Evolutionary conservation across 805 yeast species (phyloP), one percentile per base, ranked within the genome.

Genomic region (Metschnikowia corniflorae): DNA sequence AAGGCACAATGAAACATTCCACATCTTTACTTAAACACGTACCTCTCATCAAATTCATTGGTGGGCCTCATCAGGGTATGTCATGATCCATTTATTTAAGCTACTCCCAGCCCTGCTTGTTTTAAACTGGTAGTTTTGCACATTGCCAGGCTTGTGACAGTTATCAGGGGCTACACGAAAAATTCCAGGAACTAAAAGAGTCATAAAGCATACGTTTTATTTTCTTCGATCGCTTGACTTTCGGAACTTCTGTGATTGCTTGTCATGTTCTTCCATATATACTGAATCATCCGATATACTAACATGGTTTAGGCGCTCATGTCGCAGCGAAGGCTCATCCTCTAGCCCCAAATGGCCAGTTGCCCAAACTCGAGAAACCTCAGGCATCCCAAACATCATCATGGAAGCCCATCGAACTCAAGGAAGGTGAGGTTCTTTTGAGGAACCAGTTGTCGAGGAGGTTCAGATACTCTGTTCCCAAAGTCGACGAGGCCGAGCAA

Each of bases 31-130:
- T 64, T 36, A 59, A 65, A 47, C 73, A 76, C 55, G 68, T 72
- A 16, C 96, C 95, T 12, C 68, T 80, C 59, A 91, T 91, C 64
- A 83, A 82, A 55, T 91, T 91, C 57, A 75, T 87, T 31, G 96
- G 97, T 27, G 88, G 88, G 31, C 82, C 87, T 33, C 86, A 81
- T 58, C 48, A 40, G 16, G 37, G 53, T 49, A 49, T 39, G 53
- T 42, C 13, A 3, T 13, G 6, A 24, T 20, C 7, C 7, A 20
- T 20, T 20, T 10, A n/a, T n/a, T n/a, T n/a, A n/a, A n/a, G n/a
- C n/a, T n/a, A n/a, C n/a, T n/a, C n/a, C n/a, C n/a, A n/a, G n/a
- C n/a, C n/a, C n/a, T n/a, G n/a, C n/a, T n/a, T n/a, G n/a, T n/a
- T n/a, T n/a, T n/a, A n/a, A n/a, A n/a, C n/a, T n/a, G n/a, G n/a